A percentile compares a stretch with the other conserved stretches of the same genome.
phyloP scores from a whole-genome alignment of 805 yeast genomes.

The Spathaspora passalidarum region DNA sequence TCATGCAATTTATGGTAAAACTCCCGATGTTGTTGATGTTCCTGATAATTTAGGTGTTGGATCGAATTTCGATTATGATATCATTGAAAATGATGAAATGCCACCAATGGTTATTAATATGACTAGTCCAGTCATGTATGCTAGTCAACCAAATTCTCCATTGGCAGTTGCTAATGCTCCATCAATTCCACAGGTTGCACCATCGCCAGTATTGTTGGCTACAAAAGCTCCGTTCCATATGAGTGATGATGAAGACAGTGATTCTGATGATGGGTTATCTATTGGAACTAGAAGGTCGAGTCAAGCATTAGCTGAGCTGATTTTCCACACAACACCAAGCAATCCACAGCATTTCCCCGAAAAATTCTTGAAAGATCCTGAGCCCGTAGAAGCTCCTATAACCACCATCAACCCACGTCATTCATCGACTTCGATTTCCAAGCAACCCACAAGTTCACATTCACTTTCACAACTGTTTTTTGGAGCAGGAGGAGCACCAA shows the following conservation, averaged over 20 bases:
- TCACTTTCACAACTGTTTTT: slow-evolving; percentile 39
- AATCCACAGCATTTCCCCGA: slow-evolving; percentile 21
- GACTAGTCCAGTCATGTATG: slow-evolving; percentile 4
- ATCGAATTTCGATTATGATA: slow-evolving; percentile 37
- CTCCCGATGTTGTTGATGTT: slow-evolving; percentile 40
- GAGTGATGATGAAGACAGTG: slow-evolving; percentile 16
- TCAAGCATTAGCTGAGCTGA: slow-evolving; percentile 43
- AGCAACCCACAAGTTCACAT: slow-evolving; percentile 41
- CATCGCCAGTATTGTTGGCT: slow-evolving; percentile 1
- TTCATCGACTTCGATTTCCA: slow-evolving; percentile 29
- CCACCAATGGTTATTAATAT: slow-evolving; percentile 12
- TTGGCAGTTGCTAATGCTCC: not conserved
- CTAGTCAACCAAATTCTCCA: not conserved
- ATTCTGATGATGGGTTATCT: slow-evolving; percentile 33
- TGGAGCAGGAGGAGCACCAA: slow-evolving; percentile 16
- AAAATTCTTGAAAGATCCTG: slow-evolving; percentile 13
- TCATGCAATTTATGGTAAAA: slow-evolving; percentile 34
- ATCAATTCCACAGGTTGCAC: not conserved
- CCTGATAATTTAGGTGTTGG: slow-evolving; percentile 45
- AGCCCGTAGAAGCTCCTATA: slow-evolving; percentile 25
- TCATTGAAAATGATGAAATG: slow-evolving; percentile 25
- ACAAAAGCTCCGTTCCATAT: slow-evolving; percentile 7
- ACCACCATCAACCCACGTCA: slow-evolving; percentile 31
- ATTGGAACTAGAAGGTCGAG: slow-evolving; percentile 38
- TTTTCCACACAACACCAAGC: slow-evolving; percentile 18